Evolutionary conservation across 2,329 filamentous ascomycete species (phyloP).

Genomic region (Emydomyces testavorans): DNA sequence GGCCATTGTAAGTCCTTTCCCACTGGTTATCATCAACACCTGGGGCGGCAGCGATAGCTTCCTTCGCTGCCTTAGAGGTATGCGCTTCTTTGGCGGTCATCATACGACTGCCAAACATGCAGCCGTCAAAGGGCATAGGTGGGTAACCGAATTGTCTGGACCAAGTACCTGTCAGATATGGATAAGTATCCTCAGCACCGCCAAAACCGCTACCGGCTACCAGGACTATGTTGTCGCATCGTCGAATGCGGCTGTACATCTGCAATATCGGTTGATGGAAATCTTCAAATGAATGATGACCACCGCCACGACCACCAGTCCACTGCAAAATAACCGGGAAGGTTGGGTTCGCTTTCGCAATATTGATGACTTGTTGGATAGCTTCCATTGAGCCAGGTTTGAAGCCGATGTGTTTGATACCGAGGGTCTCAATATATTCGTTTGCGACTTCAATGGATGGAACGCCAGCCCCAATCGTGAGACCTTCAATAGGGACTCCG

Average conservation of each 20-base stretch:
- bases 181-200: slow-evolving; percentile 79
- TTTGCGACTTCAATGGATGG: slow-evolving; percentile 87
- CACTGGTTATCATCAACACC: slow-evolving; percentile 73
- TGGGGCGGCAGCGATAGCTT: slow-evolving; percentile 75
- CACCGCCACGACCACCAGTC: slow-evolving; percentile 88
- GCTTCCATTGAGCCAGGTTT: slow-evolving; percentile 84
- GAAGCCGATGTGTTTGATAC: slow-evolving; percentile 85
- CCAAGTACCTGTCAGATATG: slow-evolving; percentile 83
- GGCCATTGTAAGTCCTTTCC: slow-evolving; percentile 87
- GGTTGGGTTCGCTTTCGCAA: slow-evolving; percentile 82
- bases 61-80: slow-evolving; percentile 75
- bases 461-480: slow-evolving; percentile 87
- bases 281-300: slow-evolving; percentile 89
- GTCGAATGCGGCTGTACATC: slow-evolving; percentile 81
- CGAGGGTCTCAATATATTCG: slow-evolving; percentile 86
- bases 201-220: slow-evolving; percentile 88
- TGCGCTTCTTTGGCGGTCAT: slow-evolving; percentile 91
- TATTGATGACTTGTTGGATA: slow-evolving; percentile 82
- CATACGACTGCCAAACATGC: slow-evolving; percentile 81
- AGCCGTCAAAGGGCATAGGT: slow-evolving; percentile 88
- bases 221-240: slow-evolving; percentile 75
- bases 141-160: slow-evolving; percentile 77
- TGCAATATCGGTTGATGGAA: slow-evolving; percentile 85
- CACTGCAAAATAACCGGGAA: slow-evolving; percentile 92
- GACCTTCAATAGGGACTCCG: slow-evolving; percentile 79